Evolutionary conservation across 2,329 filamentous ascomycete genomes (phyloP).

Genomic region (Escovopsis weberi): DNA sequence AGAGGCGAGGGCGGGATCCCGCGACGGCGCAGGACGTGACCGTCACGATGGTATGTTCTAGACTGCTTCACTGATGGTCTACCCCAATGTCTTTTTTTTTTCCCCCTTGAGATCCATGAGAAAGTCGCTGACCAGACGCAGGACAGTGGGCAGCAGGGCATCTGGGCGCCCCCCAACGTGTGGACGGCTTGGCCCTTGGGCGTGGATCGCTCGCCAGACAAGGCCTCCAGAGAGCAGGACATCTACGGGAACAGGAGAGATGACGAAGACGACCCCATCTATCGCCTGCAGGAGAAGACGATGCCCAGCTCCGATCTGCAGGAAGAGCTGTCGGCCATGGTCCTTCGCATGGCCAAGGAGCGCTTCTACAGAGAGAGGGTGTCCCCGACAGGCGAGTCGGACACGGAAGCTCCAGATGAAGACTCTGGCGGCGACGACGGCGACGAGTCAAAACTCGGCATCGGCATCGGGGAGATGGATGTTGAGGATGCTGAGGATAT

Average conservation of each 20-base stretch:
- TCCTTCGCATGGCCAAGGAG: slow-evolving; percentile 54
- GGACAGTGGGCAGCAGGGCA: slow-evolving; percentile 15
- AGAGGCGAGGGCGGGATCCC: slow-evolving; percentile 20
- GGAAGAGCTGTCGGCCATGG: slow-evolving; percentile 52
- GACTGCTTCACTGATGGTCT: too few relatives aligned
- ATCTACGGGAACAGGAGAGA: slow-evolving; percentile 16
- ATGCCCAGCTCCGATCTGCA: slow-evolving; percentile 49
- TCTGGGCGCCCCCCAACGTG: slow-evolving; percentile 37
- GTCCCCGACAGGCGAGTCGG: neutral
- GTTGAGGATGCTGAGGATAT: slow-evolving; percentile 5
- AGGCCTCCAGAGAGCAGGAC: slow-evolving; percentile 25
- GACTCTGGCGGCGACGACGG: too few relatives aligned
- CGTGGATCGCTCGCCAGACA: slow-evolving; percentile 43
- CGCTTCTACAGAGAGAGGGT: slow-evolving; percentile 28
- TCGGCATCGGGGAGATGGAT: neutral
- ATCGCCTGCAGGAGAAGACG: slow-evolving; percentile 26
- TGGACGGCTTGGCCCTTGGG: slow-evolving; percentile 85
- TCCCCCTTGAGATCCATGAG: neutral
- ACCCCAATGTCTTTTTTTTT: neutral
- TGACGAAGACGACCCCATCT: slow-evolving; percentile 35
- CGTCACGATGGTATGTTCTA: slow-evolving; percentile 14
- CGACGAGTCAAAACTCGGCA: neutral
- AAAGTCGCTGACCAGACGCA: slow-evolving; percentile 5
- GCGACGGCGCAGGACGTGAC: slow-evolving; percentile 15
- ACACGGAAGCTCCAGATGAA: neutral